Conservation (phyloP, 2,329 filamentous ascomycete species). For the Fusarium sororula region DNA sequence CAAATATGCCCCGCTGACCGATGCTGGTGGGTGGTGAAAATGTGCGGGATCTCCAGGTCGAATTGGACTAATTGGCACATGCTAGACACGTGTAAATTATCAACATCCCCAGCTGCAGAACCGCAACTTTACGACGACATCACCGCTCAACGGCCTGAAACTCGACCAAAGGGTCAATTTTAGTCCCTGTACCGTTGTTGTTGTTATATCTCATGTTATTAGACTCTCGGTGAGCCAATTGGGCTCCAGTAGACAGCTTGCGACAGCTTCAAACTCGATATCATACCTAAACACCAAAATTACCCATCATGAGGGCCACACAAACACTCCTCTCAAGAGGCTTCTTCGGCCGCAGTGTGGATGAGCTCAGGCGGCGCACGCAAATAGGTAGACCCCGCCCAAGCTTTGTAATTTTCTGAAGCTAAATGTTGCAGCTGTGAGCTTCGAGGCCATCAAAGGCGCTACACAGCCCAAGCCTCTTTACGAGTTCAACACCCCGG, state of each 20-base stretch:
- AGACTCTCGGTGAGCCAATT: conserved; percentile 44
- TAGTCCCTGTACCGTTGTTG: not conserved
- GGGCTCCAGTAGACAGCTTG: conserved; percentile 30
- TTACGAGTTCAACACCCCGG: conserved; percentile 66
- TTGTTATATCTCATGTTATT: conserved; percentile 31
- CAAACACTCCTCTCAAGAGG: conserved; percentile 57
- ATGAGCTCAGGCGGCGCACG: conserved; percentile 67
- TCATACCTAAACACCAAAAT: not conserved
- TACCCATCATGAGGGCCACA: conserved; percentile 58
- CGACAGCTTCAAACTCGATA: conserved; percentile 2
- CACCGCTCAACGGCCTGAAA: not conserved
- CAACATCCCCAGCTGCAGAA: not conserved
- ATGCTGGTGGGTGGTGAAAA: not conserved
- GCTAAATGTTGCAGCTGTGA: conserved; percentile 63
- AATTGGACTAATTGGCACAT: not conserved
- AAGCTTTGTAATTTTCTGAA: accelerated
- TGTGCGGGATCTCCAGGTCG: not conserved
- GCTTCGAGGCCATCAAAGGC: conserved; percentile 73
- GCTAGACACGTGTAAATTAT: conserved; percentile 16
- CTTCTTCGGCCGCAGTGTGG: conserved; percentile 66
- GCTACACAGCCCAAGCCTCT: conserved; percentile 72
- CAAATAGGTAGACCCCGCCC: conserved; percentile 57
- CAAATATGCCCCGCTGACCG: conserved; percentile 27
- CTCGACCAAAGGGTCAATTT: not conserved
- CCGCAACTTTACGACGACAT: conserved; percentile 2